Conservation (phyloP, 2,329 filamentous ascomycete genomes). For the Plenodomus tracheiphilus region DNA sequence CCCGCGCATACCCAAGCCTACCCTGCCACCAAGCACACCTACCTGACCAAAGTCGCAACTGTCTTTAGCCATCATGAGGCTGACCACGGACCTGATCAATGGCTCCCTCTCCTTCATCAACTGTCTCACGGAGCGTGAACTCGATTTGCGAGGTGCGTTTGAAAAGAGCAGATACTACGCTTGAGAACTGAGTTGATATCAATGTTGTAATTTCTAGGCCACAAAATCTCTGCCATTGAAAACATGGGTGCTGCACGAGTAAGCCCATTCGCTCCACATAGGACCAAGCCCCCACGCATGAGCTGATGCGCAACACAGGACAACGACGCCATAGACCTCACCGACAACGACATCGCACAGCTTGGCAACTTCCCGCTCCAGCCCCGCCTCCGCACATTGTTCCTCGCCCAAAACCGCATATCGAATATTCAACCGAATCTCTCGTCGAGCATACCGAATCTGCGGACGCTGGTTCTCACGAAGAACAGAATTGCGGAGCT, state of each 20-base stretch:
- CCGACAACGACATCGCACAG: constrained; percentile 92
- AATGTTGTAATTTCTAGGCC: constrained; percentile 70
- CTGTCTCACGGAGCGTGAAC: constrained; percentile 96
- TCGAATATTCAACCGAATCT: constrained; percentile 77
- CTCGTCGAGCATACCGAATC: constrained; percentile 74
- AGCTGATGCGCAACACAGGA: constrained; percentile 57
- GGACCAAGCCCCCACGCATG: background rate
- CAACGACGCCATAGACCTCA: constrained; percentile 96
- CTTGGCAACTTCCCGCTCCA: constrained; percentile 92
- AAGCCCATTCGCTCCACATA: constrained; percentile 46
- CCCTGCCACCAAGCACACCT: background rate
- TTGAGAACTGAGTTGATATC: constrained; percentile 86
- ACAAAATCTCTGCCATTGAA: constrained; percentile 96
- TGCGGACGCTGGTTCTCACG: constrained; percentile 80
- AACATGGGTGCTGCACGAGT: constrained; percentile 95
- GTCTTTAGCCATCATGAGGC: constrained; percentile 67
- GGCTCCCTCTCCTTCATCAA: constrained; percentile 97
- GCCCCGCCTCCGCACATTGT: constrained; percentile 81
- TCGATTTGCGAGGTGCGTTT: constrained; percentile 97
- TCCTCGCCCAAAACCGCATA: constrained; percentile 88
- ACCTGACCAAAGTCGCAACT: constrained; percentile 17
- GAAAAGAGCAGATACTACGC: constrained; percentile 98
- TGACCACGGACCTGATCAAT: constrained; percentile 93
- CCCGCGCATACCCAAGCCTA: background rate
- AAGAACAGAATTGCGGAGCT: constrained; percentile 82